Evolutionary conservation across 75 land plant species (phyloP), one percentile per base, ranked within the genome.

Genomic region (Azolla pinnata): DNA sequence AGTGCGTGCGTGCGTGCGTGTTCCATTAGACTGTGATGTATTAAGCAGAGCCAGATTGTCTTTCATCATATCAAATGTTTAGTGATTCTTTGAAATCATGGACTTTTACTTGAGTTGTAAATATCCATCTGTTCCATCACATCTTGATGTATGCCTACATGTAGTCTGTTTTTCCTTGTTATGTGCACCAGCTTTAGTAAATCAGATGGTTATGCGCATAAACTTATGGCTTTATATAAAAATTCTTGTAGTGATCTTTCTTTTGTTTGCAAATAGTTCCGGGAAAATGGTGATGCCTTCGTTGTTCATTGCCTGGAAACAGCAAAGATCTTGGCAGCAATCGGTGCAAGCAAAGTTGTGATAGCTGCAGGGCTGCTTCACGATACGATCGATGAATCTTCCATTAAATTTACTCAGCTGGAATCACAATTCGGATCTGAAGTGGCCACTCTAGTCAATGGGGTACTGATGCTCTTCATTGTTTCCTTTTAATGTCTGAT

Each of bases 331-430:
- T 72, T 93, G 44, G 96, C 96, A 0, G 53, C 31, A 47, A 78
- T 83, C 66, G 96, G 96, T 26, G 96, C 90, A 23, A 87, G 74
- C 59, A 63, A 86, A 5, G 69, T 83, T 1, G 96, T 93, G 26
- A 90, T 93, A 40, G 92, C 96, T 28, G 96, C 98, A 38, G 98
- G 98, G 48, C 81, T 93, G 30, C 79, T 93, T 21, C 98, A 93
- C 57, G 98, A 93, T 61, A 83, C 98, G 1, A 44, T 85, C 33
- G 98, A 93, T 66, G 98, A 93, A 66, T 78, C 90, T 34, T 78
- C 56, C 56, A 47, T 83, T 57, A 62, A 72, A 21, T 77, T 72
- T 55, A 75, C 78, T 40, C 60, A 79, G 25, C 73, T 93, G 9
- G 80, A 32, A 4, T 54, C 38, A 30, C 56, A 68, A 4, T 79